Conservation (phyloP, 345 rosid species). For the Sisymbrium irio region DNA sequence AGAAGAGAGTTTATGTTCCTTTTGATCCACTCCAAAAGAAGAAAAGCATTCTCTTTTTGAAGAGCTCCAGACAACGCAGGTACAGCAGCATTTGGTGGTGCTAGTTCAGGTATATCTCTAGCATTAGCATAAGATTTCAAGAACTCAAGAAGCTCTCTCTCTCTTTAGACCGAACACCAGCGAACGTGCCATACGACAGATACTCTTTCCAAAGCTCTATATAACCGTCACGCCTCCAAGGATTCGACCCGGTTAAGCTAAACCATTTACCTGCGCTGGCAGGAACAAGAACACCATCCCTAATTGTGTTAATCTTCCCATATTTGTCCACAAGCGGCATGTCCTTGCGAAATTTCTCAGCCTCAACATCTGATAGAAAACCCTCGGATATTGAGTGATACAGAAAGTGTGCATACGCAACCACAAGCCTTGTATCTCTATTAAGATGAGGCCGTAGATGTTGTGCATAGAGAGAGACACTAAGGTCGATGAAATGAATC, state of each 20-base stretch:
- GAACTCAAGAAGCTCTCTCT: conserved; percentile 42
- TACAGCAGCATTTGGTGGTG: conserved; percentile 56
- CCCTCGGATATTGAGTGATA: conserved; percentile 37
- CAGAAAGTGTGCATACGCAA: conserved; percentile 57
- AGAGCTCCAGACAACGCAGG: conserved; percentile 55
- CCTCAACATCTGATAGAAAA: conserved; percentile 27
- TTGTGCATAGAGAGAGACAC: conserved; percentile 37
- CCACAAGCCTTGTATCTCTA: conserved; percentile 36
- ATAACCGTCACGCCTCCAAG: conserved; percentile 48
- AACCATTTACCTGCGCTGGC: conserved; percentile 67
- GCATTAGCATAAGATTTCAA: conserved; percentile 34
- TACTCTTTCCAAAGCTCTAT: conserved; percentile 60
- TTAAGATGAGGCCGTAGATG: conserved; percentile 14
- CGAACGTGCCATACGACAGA: conserved; percentile 32
- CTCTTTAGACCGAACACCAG: conserved; percentile 36
- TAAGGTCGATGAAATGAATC: conserved; percentile 2
- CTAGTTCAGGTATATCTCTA: conserved; percentile 49
- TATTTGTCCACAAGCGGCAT: conserved; percentile 64
- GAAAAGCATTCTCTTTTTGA: conserved; percentile 45
- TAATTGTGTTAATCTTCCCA: conserved; percentile 27
- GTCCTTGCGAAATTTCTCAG: conserved; percentile 26
- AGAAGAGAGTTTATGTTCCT: conserved; percentile 25
- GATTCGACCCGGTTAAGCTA: conserved; percentile 47
- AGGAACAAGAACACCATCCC: conserved; percentile 56
- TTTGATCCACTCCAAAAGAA: conserved; percentile 61